These are phyloP conservation scores for Skeletonema costatum DNA, from an alignment of 108 stramenopile genomes.

Conservation along the genomic window DNA sequence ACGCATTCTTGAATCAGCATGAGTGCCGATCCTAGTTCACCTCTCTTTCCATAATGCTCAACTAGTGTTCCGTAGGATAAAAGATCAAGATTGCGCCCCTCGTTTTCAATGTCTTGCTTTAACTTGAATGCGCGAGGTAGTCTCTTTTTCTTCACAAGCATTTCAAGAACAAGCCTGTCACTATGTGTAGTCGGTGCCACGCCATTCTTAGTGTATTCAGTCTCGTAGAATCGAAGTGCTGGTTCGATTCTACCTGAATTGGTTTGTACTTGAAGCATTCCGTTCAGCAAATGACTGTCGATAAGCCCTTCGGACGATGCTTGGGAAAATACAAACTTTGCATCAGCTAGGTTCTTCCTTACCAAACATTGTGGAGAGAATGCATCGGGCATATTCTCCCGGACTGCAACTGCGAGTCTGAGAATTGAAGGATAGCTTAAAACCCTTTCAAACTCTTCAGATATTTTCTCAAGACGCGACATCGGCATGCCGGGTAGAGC, in stretches of 20 bases:
- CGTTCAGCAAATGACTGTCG: conserved; percentile 71
- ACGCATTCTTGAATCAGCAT: conserved; percentile 83
- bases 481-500: conserved; percentile 72
- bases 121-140: conserved; percentile 76
- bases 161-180: conserved; percentile 78
- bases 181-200: conserved; percentile 76
- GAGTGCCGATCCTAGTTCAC: conserved; percentile 79
- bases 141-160: conserved; percentile 76
- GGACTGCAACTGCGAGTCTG: conserved; percentile 60
- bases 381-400: conserved; percentile 83
- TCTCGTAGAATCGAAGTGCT: conserved; percentile 64
- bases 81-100: conserved; percentile 69
- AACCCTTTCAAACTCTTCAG: conserved; percentile 58
- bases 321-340: conserved; percentile 50
- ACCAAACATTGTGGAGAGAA: conserved; percentile 60
- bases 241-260: conserved; percentile 63
- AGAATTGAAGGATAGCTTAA: conserved; percentile 77
- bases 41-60: conserved; percentile 66
- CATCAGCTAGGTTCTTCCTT: conserved; percentile 62
- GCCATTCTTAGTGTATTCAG: conserved; percentile 54
- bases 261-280: conserved; percentile 69
- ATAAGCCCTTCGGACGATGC: conserved; percentile 68
- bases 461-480: conserved; percentile 58
- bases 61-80: conserved; percentile 77
- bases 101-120: conserved; percentile 56